Conservation (phyloP, 164 flowering plant genomes). For the Magnolia sinica region DNA sequence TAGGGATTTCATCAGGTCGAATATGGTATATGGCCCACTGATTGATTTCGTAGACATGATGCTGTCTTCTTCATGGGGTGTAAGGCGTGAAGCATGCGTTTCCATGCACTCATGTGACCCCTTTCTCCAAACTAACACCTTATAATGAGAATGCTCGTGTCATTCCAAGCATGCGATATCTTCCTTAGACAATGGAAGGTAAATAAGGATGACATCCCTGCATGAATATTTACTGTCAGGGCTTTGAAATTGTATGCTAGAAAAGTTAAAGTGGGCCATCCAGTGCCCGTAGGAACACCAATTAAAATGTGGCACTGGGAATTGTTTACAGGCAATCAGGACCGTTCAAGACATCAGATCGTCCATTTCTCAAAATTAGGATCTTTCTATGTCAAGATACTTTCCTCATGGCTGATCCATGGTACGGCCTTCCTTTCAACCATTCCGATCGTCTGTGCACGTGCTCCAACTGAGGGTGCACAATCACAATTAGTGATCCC, state of each 20-base stretch:
- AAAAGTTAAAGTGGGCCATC: background rate
- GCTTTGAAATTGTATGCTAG: background rate
- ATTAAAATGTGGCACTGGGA: too few relatives aligned
- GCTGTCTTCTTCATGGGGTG: background rate
- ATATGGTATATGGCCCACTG: background rate
- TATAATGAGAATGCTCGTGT: background rate
- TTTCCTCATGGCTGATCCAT: too few relatives aligned
- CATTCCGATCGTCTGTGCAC: too few relatives aligned
- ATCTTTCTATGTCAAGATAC: too few relatives aligned
- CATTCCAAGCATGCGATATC: background rate
- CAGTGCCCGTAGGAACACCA: too few relatives aligned
- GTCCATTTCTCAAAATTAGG: too few relatives aligned
- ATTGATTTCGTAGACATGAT: background rate
- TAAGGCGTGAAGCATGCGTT: background rate
- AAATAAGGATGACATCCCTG: background rate
- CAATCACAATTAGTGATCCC: too few relatives aligned
- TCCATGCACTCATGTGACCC: slow-evolving; percentile 2
- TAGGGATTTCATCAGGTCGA: background rate
- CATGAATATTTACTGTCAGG: background rate
- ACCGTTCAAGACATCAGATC: too few relatives aligned
- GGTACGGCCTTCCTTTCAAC: too few relatives aligned
- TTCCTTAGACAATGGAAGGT: background rate
- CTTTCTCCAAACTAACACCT: background rate
- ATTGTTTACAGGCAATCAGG: too few relatives aligned
- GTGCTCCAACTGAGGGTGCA: too few relatives aligned